Base-by-base conservation (phyloP, 345 rosid genomes). In the Eucalyptus globulus region DNA sequence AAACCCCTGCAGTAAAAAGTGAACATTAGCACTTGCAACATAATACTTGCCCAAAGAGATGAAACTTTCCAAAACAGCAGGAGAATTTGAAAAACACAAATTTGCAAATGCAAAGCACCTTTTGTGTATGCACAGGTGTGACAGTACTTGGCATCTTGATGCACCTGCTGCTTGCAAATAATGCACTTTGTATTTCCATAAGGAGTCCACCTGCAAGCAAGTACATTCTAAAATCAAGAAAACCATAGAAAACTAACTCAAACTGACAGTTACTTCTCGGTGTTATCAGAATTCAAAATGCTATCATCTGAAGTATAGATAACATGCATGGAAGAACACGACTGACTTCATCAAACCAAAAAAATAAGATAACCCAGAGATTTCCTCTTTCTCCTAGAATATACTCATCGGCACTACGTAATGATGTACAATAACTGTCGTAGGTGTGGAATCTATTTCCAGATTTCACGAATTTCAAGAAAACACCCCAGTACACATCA, bases 151-250 rank as follows among this genome's bases (percentile, higher is more conserved):
- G 88, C 99, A 89, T 98, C 97, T 92, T 98, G 99, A 90, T 98
- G 99, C 26, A 96, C 99, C 89, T 98, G 99, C 93, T 98, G 99
- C 96, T 98, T 98, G 95, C 99, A 98, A 80, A 98, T 96, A 83
- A 93, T 92, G 96, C 99, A 98, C 92, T 96, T 96, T 11, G 98
- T 96, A 54, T 93, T 96, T 90, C 99, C 97, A 81, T 93, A 95
- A 69, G 99, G 99, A 86, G 96, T 91, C 99, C 99, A 98, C 92
- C 99, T 98, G 90, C 87, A 92, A 67, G 87, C 65, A 90, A 92
- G 11, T 13, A n/a, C 51, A 44, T 67, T 34, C 24, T 50, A 67
- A 89, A 85, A 88, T 31, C 27, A 37, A 24, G 43, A 50, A 14
- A 62, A 86, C 80, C 86, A 37, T 51, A 87, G 43, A 87, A 87